A percentile compares a stretch with the other conserved stretches of the same genome.
Conservation (phyloP, 306 rosid genomes). For the Quercus robur region DNA sequence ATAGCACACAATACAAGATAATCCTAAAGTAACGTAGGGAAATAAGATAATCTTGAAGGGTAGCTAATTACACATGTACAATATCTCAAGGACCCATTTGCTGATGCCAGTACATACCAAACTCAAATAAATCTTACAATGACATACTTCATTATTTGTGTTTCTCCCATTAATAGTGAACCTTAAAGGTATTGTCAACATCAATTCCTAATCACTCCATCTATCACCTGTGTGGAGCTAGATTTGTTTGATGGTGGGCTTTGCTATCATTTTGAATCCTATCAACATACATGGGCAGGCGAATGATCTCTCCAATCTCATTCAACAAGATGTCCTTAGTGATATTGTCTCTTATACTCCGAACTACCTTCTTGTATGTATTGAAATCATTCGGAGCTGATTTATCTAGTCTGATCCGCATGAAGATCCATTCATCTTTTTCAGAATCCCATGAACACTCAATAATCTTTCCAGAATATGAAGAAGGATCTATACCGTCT, state of each 20-base stretch:
- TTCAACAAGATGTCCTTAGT: slow-evolving; percentile 72
- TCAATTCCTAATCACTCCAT: slow-evolving; percentile 23
- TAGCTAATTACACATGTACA: slow-evolving; percentile 47
- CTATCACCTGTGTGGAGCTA: slow-evolving; percentile 60
- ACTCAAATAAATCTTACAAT: slow-evolving; percentile 14
- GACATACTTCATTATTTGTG: neutral
- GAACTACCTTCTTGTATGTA: slow-evolving; percentile 86
- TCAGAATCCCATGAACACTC: slow-evolving; percentile 76
- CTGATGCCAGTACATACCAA: slow-evolving; percentile 26
- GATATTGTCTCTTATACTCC: slow-evolving; percentile 83
- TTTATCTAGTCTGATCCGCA: slow-evolving; percentile 78
- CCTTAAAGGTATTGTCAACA: slow-evolving; percentile 11
- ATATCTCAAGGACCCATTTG: slow-evolving; percentile 18
- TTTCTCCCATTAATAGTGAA: slow-evolving; percentile 13
- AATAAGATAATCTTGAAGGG: slow-evolving; percentile 18
- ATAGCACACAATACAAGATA: slow-evolving; percentile 32
- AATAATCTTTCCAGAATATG: slow-evolving; percentile 68
- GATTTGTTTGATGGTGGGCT: slow-evolving; percentile 58
- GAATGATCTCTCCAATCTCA: slow-evolving; percentile 75
- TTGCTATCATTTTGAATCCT: slow-evolving; percentile 77
- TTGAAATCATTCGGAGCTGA: slow-evolving; percentile 83
- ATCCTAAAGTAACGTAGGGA: too few species aligned
- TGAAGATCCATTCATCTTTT: slow-evolving; percentile 57
- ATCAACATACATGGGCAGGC: slow-evolving; percentile 93
- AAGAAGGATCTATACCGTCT: slow-evolving; percentile 64